Base-by-base conservation (phyloP, 164 flowering plant species). In the Akebia trifoliata region DNA sequence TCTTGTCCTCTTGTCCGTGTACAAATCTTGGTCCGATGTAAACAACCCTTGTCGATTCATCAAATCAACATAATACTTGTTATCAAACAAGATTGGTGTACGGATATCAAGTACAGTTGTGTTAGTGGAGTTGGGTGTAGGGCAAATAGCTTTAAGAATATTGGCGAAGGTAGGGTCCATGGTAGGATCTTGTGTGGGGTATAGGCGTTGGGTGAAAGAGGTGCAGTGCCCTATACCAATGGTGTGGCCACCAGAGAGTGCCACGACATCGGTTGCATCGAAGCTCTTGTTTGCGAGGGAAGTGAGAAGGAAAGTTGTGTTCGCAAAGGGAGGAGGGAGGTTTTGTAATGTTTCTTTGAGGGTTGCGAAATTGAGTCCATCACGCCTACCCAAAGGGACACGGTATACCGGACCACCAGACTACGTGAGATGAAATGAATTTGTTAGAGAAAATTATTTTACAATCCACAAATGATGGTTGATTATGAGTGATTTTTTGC, bases 201-300 rank as follows among this genome's bases (percentile, higher is more conserved):
- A 65, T 14, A 70, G 39, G 6, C 74, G 66, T 3, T 20, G 12
- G 21, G 50, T 20, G 67, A 70, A 70, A 1, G 74, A 60, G 1
- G 55, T 2, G 50, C 74, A 70, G 28, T 65, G 62, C 40, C 60
- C 31, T 12, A 73, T 47, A 6, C 85, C 85, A 42, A 80, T 76
- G 54, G 85, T 80, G 76, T 80, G 85, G 69, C 76, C 80, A 20
- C 85, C 85, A 45, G 82, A 78, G 57, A 80, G 78, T 18, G 82
- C 82, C 4, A 80, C 85, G 5, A 61, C 58, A 40, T 78, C 87
- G 15, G 76, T 76, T 40, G 79, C 51, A 50, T 72, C 67, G 8
- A 82, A 29, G 25, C 60, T 57, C 35, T 77, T 75, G 49, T 37
- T 55, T 60, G 78, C 69, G 0, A 77, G 54, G 5, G 48, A 2